These are phyloP conservation scores for Agroathelia rolfsii DNA, from an alignment of 1,284 basidiomycete genomes.

Conservation along the genomic window DNA sequence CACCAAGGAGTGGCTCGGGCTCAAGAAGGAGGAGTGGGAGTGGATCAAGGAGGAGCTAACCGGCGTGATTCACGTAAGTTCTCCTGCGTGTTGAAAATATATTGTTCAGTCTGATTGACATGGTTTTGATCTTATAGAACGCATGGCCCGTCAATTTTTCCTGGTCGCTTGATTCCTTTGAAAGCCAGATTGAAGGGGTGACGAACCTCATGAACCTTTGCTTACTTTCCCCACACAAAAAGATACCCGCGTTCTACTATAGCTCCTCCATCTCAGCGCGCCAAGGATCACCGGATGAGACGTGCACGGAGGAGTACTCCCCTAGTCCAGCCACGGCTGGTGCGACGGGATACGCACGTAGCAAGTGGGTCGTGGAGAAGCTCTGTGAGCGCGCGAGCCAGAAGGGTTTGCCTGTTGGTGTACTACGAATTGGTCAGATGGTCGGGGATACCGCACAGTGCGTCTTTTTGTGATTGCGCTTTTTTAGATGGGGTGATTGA, in stretches of 20 bases:
- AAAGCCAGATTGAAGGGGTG: constrained; percentile 40
- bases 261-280: constrained; percentile 42
- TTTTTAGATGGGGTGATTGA: background rate
- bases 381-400: constrained; percentile 32
- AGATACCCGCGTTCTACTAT: constrained; percentile 41
- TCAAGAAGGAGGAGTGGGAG: constrained; percentile 26
- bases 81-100: constrained; percentile 10
- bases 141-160: constrained; percentile 42
- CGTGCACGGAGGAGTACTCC: constrained; percentile 29
- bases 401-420: constrained; percentile 24
- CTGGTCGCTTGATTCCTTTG: constrained; percentile 34
- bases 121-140: constrained; percentile 23
- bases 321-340: constrained; percentile 27
- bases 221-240: constrained; percentile 27
- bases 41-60: constrained; percentile 28
- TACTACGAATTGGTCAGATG: constrained; percentile 41
- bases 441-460: constrained; percentile 35
- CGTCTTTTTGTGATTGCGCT: constrained; percentile 4
- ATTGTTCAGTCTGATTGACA: background rate
- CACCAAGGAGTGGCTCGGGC: constrained; percentile 29
- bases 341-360: constrained; percentile 44
- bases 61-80: constrained; percentile 37
- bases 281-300: constrained; percentile 18
- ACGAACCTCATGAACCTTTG: constrained; percentile 45
- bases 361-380: constrained; percentile 57